Conservation (phyloP, 1,139 yeast genomes). For the Magnusiomyces tetraspermus region DNA sequence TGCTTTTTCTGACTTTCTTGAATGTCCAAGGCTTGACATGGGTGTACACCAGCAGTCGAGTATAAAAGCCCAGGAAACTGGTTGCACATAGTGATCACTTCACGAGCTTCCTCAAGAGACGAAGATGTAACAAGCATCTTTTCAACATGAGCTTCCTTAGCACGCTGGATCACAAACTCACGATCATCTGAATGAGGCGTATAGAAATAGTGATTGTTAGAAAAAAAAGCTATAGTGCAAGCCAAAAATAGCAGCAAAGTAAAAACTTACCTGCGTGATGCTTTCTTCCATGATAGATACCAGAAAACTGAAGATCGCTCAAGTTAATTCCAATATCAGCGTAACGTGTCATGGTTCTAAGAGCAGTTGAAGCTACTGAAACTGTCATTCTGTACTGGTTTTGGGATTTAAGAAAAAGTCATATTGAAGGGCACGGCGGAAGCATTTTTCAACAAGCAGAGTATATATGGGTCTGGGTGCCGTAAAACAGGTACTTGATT, state of each 20-base stretch:
- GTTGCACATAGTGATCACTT: conserved; percentile 39
- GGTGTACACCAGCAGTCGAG: conserved; percentile 90
- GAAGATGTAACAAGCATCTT: conserved; percentile 79
- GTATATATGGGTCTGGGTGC: too few relatives aligned
- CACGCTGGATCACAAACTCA: conserved; percentile 53
- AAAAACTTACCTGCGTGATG: conserved; percentile 41
- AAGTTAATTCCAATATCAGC: conserved; percentile 61
- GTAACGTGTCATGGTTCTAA: conserved; percentile 1
- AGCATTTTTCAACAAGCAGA: too few relatives aligned
- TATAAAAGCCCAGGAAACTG: conserved; percentile 28
- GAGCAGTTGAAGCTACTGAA: neutral
- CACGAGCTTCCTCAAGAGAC: conserved; percentile 51
- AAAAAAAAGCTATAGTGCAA: neutral
- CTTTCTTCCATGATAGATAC: conserved; percentile 59
- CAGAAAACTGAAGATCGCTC: conserved; percentile 82
- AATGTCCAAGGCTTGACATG: conserved; percentile 71
- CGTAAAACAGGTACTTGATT: too few relatives aligned
- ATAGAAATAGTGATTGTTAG: neutral
- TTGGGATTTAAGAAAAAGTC: too few relatives aligned
- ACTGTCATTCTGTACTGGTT: too few relatives aligned
- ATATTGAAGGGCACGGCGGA: too few relatives aligned
- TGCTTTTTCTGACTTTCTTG: conserved; percentile 26
- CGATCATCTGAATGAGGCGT: conserved; percentile 40
- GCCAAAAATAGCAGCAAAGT: neutral
- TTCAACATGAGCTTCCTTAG: conserved; percentile 53